Base-by-base conservation (phyloP, 495 filamentous ascomycete species). In the Aspergillus funiculosus region DNA sequence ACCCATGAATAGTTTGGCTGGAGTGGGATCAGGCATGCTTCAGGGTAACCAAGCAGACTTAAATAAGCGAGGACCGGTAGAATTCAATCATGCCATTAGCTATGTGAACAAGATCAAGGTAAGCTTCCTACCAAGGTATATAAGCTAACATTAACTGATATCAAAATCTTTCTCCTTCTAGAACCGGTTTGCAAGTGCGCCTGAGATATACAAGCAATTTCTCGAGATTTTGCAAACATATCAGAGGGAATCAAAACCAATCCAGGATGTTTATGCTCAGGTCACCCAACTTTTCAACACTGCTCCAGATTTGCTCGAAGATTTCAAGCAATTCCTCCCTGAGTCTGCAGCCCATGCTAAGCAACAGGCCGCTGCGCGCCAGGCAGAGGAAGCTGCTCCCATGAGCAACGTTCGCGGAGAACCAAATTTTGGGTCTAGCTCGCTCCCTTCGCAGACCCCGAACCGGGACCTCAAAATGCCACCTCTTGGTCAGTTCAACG, bases 71-170 rank as follows among this genome's bases (percentile, higher is more conserved):
- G 89, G 89, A 8, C 94, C 94, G 9, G 94, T 99, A 2, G 94
- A 99, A 59, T 99, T 99, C 69, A 99, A 99, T 64, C 94, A 99
- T 70, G 94, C 94, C 0, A 99, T 99, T 48, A 96, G 89, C 60
- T 99, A 99, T 59, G 94, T 99, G 34, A 99, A 99, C 61, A 99
- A 99, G 68, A 99, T 99, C 43, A 99, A 99, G 82, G 90, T 94
- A 63, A 58, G 72, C 20, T 27, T 27, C 10, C 9, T 17, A n/a
- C 5, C 6, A n/a, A n/a, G n/a, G n/a, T n/a, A n/a, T n/a, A n/a
- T n/a, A n/a, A n/a, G n/a, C n/a, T n/a, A n/a, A n/a, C n/a, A n/a
- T n/a, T n/a, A n/a, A 22, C 30, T 48, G 20, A 41, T 27, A 8
- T 13, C 3, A 28, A 2, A 4, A 31, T 5, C 2, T 24, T 35